Evolutionary conservation across 2,329 filamentous ascomycete genomes (phyloP).

Genomic region (Verruconis gallopava): DNA sequence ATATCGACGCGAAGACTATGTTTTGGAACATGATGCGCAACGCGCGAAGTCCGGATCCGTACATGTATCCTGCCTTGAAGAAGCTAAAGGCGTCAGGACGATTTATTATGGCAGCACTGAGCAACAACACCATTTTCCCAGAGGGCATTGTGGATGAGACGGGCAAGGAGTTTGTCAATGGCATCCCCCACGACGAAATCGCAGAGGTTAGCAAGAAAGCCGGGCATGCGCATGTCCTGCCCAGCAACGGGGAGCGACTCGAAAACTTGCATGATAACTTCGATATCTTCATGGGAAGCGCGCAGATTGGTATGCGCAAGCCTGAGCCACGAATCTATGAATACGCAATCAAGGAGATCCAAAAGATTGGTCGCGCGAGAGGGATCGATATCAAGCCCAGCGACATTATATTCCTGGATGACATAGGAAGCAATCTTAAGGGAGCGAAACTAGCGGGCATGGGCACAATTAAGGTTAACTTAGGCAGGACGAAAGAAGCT

Average conservation of each 20-base stretch:
- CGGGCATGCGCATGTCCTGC: slow-evolving; percentile 9
- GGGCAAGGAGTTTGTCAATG: slow-evolving; percentile 27
- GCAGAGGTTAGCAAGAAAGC: slow-evolving; percentile 20
- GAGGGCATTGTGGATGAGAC: slow-evolving; percentile 54
- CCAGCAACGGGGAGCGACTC: slow-evolving; percentile 1
- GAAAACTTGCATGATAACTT: slow-evolving; percentile 54
- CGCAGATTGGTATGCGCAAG: slow-evolving; percentile 78
- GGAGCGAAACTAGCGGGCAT: slow-evolving; percentile 62
- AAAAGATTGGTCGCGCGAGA: slow-evolving; percentile 40
- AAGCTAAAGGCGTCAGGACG: slow-evolving; percentile 42
- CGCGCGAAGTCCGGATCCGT: slow-evolving; percentile 60
- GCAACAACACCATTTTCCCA: slow-evolving; percentile 84
- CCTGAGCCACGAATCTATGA: slow-evolving; percentile 74
- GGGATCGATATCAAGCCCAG: slow-evolving; percentile 41
- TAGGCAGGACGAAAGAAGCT: slow-evolving; percentile 68
- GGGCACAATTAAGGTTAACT: slow-evolving; percentile 67
- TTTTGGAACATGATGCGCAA: slow-evolving; percentile 86
- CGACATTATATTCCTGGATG: slow-evolving; percentile 80
- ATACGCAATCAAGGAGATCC: slow-evolving; percentile 53
- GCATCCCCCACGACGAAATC: slow-evolving; percentile 15
- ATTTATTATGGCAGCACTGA: slow-evolving; percentile 69
- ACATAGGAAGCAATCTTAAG: slow-evolving; percentile 89
- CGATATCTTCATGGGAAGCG: slow-evolving; percentile 77
- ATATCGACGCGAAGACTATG: slow-evolving; percentile 62
- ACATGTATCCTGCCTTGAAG: slow-evolving; percentile 74